Conservation (phyloP, 2,329 filamentous ascomycete species). For the Claviceps sp. region DNA sequence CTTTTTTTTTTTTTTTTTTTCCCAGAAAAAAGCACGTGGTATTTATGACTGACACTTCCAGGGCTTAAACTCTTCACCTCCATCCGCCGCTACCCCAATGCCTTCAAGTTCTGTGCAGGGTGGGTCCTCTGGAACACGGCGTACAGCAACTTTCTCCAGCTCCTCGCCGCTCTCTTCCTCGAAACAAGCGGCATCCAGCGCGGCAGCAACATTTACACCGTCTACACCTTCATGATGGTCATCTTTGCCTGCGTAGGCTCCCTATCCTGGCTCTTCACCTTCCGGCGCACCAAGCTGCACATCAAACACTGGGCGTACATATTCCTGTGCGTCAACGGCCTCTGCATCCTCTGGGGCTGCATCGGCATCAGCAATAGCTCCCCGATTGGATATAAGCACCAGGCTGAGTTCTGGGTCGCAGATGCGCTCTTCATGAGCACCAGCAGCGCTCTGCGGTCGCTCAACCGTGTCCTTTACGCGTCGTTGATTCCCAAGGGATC, state of each 20-base stretch:
- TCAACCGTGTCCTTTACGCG: conserved; percentile 9
- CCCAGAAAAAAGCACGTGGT: too few relatives aligned
- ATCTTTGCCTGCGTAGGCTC: conserved; percentile 10
- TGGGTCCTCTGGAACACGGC: conserved; percentile 11
- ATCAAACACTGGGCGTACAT: conserved; percentile 10
- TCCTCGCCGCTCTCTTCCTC: conserved; percentile 9
- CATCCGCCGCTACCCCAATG: conserved; percentile 10
- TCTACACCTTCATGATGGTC: conserved; percentile 10
- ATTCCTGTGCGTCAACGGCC: conserved; percentile 8
- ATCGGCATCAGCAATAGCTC: conserved; percentile 7
- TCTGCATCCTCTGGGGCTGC: conserved; percentile 11
- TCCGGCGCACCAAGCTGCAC: conserved; percentile 4
- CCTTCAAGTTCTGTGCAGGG: conserved; percentile 11
- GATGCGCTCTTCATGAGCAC: conserved; percentile 9
- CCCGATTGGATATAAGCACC: conserved; percentile 9
- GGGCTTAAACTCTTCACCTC: conserved; percentile 9
- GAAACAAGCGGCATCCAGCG: conserved; percentile 9
- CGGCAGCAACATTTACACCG: conserved; percentile 9
- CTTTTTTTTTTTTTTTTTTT: too few relatives aligned
- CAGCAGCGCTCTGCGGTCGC: conserved; percentile 10
- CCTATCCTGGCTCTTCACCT: conserved; percentile 8
- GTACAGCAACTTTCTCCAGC: conserved; percentile 9
- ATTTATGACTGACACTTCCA: background rate
- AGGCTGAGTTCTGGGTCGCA: conserved; percentile 10
- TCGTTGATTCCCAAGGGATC: conserved; percentile 11